Evolutionary conservation across 306 rosid species (phyloP), one percentile per base, ranked within the genome.

Genomic region (Prinsepia uniflora): DNA sequence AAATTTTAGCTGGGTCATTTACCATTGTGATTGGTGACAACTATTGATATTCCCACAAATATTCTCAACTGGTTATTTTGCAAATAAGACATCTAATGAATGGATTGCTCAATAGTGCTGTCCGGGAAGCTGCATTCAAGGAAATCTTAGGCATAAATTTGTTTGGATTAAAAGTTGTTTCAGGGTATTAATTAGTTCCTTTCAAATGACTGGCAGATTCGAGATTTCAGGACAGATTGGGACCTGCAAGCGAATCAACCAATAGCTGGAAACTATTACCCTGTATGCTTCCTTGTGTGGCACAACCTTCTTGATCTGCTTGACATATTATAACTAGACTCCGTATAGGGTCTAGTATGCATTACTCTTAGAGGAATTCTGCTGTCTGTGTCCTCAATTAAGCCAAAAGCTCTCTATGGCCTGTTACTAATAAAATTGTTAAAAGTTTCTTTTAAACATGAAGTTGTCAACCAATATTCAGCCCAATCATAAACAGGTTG

Each of bases 251-350:
- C 53, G 11, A 74, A 79, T 54, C 79, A 79, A 45, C 83, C 83
- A 39, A 62, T 79, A 34, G 53, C 83, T 20, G 83, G 83, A 63
- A 79, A 79, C 56, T 79, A 79, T 65, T 79, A 79, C 42, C 83
- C 79, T 42, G 83, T 79, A 74, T 62, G 68, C 56, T 55, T 34
- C 63, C 61, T 47, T 30, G 10, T 49, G 59, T 62, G 45, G 52
- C 63, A 70, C n/a, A 54, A 58, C 57, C 52, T 67, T 10, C 44
- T 67, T 60, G 44, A 43, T 60, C n/a, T 39, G 17, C 34, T 47
- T 56, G 8, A 44, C 17, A 18, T 10, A 6, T 68, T 22, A 20
- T 58, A 54, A 61, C 42, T 61, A 14, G 2, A 18, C 19, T 43
- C n/a, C 24, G 8, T 18, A 50, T 18, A 15, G 18, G 10, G 36